Base-by-base conservation (phyloP, 768 basidiomycete species). In the Russula compacta region DNA sequence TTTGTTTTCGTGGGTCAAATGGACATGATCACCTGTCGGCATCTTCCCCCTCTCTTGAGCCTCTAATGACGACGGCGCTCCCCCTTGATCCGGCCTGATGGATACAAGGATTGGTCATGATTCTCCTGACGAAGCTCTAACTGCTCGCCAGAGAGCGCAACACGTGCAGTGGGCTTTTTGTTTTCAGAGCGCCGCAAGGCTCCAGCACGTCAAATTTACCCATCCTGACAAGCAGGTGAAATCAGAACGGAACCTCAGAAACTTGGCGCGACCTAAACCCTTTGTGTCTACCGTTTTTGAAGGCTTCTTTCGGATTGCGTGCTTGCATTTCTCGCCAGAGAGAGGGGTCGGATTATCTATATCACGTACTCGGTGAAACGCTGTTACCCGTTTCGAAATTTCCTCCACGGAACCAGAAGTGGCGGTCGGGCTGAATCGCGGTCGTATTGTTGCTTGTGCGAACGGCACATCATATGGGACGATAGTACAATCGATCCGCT, bases 141-240 rank as follows among this genome's bases (percentile, higher is more conserved):
- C 55, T 57, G 24, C 61, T 46, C 56, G 33, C 52, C 46, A 36
- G 46, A 33, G 17, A 48, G 61, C 57, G 52, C 46, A 39, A 53
- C 61, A 63, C 61, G 61, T 63, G 61, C 46, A 19, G 43, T 24
- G 36, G 12, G 19, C 46, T 10, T 63, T 63, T 63, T 53, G 51
- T 63, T 54, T 58, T 47, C 56, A 36, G 56, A 53, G 32, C 61
- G 61, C 61, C 61, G 61, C 61, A 58, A 53, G 61, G 61, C 61
- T 63, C 57, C 46, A 58, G 61, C 60, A 63, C 61, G 52, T 58
- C 61, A 63, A 63, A 63, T 63, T 63, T 58, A 53, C 46, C 57
- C 56, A 53, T 58, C 46, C 29, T 58, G 56, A 58, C 61, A 63
- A 35, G 52, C 33, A 49, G 32, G 53, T 54, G 57, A 51, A 44